Conservation (phyloP, 2,329 filamentous ascomycete species). For the Fusarium sp. region DNA sequence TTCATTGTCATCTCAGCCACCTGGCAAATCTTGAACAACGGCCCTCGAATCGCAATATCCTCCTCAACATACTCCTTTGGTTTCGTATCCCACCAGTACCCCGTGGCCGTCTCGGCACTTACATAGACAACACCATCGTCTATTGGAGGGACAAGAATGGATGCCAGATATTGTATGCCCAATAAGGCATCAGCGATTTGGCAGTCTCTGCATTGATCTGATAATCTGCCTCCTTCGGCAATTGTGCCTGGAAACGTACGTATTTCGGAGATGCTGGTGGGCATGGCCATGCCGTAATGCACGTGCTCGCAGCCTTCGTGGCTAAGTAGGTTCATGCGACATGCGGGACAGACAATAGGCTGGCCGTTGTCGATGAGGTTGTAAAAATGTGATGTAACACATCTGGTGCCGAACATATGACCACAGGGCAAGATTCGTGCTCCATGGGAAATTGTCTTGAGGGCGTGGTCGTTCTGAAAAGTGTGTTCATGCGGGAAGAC, state of each 20-base stretch:
- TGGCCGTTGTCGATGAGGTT: background rate
- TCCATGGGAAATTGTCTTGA: constrained; percentile 3
- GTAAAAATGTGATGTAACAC: background rate
- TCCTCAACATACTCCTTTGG: background rate
- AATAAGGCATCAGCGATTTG: background rate
- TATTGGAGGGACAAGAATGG: background rate
- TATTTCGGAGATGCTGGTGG: background rate
- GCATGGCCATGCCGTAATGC: constrained; percentile 18
- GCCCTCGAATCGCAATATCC: background rate
- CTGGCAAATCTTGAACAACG: background rate
- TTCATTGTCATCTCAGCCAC: background rate
- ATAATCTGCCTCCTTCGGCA: constrained; percentile 4
- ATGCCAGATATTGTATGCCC: background rate
- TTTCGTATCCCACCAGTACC: too few species aligned
- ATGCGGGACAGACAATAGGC: constrained; percentile 7
- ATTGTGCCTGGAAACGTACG: background rate
- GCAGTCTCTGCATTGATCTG: constrained; percentile 18
- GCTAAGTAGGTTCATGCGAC: background rate
- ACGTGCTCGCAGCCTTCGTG: constrained; percentile 6
- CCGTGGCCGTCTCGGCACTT: background rate
- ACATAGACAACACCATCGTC: background rate
- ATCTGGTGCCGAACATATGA: constrained; percentile 37
- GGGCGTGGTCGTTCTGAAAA: background rate
- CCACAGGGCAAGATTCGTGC: constrained; percentile 32
- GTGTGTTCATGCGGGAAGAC: constrained; percentile 22